Evolutionary conservation across 805 yeast species (phyloP).

Genomic region (Pichia occidentalis): DNA sequence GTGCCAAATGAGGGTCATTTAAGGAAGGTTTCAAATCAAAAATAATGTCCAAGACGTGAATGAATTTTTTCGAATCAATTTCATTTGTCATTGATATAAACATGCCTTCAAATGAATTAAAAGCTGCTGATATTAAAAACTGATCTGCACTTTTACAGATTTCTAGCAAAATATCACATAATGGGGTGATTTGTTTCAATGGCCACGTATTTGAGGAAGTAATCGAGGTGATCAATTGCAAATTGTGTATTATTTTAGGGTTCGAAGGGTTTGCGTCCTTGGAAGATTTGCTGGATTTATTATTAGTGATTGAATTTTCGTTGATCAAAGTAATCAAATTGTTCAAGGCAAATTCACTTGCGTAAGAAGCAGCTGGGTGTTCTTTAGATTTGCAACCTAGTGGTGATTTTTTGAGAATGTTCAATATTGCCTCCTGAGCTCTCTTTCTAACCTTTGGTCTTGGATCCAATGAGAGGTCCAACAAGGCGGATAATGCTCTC

Average conservation of each 20-base stretch:
- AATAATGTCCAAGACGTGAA: conserved; percentile 60
- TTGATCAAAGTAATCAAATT: conserved; percentile 43
- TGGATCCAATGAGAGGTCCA: conserved; percentile 75
- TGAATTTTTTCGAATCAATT: conserved; percentile 55
- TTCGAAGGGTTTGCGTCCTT: conserved; percentile 47
- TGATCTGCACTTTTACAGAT: conserved; percentile 81
- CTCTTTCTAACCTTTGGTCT: conserved; percentile 95
- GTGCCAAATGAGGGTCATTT: conserved; percentile 80
- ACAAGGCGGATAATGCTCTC: conserved; percentile 71
- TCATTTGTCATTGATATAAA: conserved; percentile 54
- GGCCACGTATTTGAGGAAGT: conserved; percentile 84
- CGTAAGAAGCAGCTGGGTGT: conserved; percentile 68
- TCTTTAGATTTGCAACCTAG: conserved; percentile 73
- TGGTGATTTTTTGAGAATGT: conserved; percentile 48
- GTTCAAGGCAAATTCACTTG: conserved; percentile 63
- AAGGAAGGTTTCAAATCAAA: conserved; percentile 75
- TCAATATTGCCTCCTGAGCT: conserved; percentile 81
- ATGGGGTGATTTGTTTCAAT: conserved; percentile 50
- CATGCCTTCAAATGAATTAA: conserved; percentile 75
- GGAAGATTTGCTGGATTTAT: conserved; percentile 19
- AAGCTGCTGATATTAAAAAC: conserved; percentile 73
- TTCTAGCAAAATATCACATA: conserved; percentile 72
- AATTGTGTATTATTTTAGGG: conserved; percentile 60
- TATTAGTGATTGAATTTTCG: conserved; percentile 29
- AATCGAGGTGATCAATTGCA: conserved; percentile 70